These are phyloP conservation scores for Athelia sp. DNA, from an alignment of 1,284 basidiomycete species.

Conservation along the genomic window DNA sequence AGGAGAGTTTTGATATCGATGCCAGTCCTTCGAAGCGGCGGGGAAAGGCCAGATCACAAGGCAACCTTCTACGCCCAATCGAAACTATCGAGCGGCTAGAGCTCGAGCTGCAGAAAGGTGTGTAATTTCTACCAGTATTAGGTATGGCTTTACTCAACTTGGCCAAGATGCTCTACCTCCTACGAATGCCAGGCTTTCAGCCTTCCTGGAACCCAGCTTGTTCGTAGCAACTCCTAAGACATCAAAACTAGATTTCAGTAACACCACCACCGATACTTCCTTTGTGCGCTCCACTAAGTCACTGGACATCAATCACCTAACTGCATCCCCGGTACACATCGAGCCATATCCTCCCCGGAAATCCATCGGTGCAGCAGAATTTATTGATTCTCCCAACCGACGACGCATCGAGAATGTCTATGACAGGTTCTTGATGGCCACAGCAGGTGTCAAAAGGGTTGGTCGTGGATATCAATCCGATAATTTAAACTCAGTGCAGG, in stretches of 20 bases:
- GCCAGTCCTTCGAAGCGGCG: slow-evolving; percentile 55
- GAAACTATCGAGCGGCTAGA: slow-evolving; percentile 57
- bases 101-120: slow-evolving; percentile 55
- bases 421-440: slow-evolving; percentile 74
- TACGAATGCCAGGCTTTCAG: slow-evolving; percentile 50
- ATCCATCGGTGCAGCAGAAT: slow-evolving; percentile 24
- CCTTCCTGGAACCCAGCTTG: slow-evolving; percentile 58
- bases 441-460: slow-evolving; percentile 65
- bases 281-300: slow-evolving; percentile 20
- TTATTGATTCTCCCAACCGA: slow-evolving; percentile 49
- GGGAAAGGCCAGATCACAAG: slow-evolving; percentile 63
- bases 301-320: slow-evolving; percentile 43
- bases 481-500: slow-evolving; percentile 33
- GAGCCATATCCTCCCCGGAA: slow-evolving; percentile 55
- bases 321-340: slow-evolving; percentile 53
- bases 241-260: slow-evolving; percentile 26
- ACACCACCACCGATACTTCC: slow-evolving; percentile 12
- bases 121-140: background rate
- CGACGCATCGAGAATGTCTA: slow-evolving; percentile 65
- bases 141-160: background rate
- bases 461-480: slow-evolving; percentile 75
- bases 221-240: slow-evolving; percentile 47
- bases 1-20: slow-evolving; percentile 28
- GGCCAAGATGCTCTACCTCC: slow-evolving; percentile 32
- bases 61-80: slow-evolving; percentile 61